Percentiles rank a stretch among this genome's conserved stretches.
phyloP scores from a whole-genome alignment of 1,139 yeast genomes.

The Candida pseudoviswanathii region DNA sequence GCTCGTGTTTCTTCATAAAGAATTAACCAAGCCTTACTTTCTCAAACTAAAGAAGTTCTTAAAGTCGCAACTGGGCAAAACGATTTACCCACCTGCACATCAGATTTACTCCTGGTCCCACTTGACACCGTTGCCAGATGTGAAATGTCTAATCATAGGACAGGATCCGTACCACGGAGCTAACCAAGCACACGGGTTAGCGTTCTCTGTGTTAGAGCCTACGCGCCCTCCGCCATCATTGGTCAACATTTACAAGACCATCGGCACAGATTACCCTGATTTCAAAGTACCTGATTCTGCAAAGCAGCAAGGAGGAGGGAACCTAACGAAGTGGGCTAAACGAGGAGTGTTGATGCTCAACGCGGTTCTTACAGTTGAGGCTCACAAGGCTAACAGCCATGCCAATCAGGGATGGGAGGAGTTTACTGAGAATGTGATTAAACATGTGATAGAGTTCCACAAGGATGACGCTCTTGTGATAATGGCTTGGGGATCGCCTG shows the following conservation, averaged over 20 bases:
- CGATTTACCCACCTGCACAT: slow-evolving; percentile 73
- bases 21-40: slow-evolving; percentile 85
- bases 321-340: slow-evolving; percentile 80
- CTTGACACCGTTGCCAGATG: slow-evolving; percentile 72
- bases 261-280: slow-evolving; percentile 71
- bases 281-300: slow-evolving; percentile 57
- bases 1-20: slow-evolving; percentile 69
- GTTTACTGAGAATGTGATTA: slow-evolving; percentile 75
- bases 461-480: slow-evolving; percentile 64
- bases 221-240: slow-evolving; percentile 89
- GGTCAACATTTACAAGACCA: slow-evolving; percentile 80
- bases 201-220: slow-evolving; percentile 87
- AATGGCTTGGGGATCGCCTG: slow-evolving; percentile 95
- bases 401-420: slow-evolving; percentile 91
- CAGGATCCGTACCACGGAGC: slow-evolving; percentile 96
- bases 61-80: slow-evolving; percentile 33
- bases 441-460: slow-evolving; percentile 44
- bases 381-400: slow-evolving; percentile 93
- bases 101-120: slow-evolving; percentile 95
- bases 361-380: slow-evolving; percentile 88
- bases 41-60: slow-evolving; percentile 69
- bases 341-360: slow-evolving; percentile 89
- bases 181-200: slow-evolving; percentile 96
- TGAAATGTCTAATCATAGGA: slow-evolving; percentile 83
- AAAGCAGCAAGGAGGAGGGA: slow-evolving; percentile 55